Conservation (phyloP, 495 filamentous ascomycete genomes). For the Neurospora pannonica region DNA sequence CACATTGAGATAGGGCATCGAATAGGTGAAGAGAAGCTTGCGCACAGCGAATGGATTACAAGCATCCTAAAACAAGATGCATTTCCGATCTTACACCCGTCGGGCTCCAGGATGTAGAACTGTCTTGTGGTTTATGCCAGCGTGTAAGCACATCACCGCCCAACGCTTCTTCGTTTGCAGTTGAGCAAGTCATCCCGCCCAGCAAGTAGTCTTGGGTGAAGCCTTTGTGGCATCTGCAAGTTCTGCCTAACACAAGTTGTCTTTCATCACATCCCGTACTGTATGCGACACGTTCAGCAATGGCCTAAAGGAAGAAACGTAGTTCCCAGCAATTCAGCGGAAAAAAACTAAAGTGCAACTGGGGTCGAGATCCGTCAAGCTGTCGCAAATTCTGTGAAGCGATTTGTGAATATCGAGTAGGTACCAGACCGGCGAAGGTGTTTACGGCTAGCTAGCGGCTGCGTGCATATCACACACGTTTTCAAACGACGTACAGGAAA, state of each 20-base stretch:
- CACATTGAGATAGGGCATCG: background rate
- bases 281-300: too few species aligned
- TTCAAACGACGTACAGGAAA: background rate
- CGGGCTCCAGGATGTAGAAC: background rate
- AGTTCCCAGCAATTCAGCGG: too few species aligned
- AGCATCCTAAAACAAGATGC: background rate
- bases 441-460: background rate
- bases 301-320: too few species aligned
- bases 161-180: background rate
- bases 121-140: background rate
- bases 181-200: background rate
- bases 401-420: background rate
- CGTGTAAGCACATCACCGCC: background rate
- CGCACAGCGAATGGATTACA: background rate
- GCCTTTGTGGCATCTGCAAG: background rate
- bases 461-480: background rate
- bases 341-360: too few species aligned
- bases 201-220: background rate
- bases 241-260: background rate
- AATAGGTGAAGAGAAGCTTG: background rate
- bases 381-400: background rate
- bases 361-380: background rate
- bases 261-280: background rate
- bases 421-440: background rate
- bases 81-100: background rate